phyloP scores from a whole-genome alignment of 176 grass and related monocot genomes.

The Stipa capillata region DNA sequence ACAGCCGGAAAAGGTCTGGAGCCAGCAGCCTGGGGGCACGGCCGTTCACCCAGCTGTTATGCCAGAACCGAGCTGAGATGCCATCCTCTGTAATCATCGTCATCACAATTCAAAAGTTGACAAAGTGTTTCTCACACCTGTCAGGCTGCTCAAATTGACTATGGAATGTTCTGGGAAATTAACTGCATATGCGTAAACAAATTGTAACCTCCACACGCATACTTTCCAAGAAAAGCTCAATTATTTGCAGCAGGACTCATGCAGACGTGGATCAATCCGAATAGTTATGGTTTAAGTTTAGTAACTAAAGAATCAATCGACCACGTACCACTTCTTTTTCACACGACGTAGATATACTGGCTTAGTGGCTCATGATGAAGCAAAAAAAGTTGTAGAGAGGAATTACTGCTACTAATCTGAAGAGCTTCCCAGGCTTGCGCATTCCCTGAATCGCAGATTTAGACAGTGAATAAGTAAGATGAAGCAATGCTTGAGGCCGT shows the following conservation, averaged over 20 bases:
- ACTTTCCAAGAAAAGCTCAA: background rate
- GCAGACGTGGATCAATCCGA: background rate
- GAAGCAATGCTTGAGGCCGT: background rate
- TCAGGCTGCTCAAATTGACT: background rate
- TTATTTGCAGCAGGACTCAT: background rate
- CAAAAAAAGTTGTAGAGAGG: background rate
- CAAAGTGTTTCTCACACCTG: background rate
- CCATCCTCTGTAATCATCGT: background rate
- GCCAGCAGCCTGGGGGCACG: no score
- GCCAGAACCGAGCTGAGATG: no score
- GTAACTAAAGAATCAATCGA: background rate
- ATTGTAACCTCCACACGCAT: background rate
- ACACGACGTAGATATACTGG: background rate
- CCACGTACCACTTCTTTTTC: background rate
- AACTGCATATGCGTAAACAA: background rate
- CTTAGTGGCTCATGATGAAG: background rate
- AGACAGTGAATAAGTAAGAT: background rate
- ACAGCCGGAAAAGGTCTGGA: no score
- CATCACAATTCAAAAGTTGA: no score
- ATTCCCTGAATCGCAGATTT: background rate
- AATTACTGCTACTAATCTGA: background rate
- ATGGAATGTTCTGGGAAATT: background rate
- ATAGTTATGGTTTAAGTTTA: background rate
- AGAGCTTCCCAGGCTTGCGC: background rate
- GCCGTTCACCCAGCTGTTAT: no score